Conservation (phyloP, 495 filamentous ascomycete species). For the Daldinia vernicosa region DNA sequence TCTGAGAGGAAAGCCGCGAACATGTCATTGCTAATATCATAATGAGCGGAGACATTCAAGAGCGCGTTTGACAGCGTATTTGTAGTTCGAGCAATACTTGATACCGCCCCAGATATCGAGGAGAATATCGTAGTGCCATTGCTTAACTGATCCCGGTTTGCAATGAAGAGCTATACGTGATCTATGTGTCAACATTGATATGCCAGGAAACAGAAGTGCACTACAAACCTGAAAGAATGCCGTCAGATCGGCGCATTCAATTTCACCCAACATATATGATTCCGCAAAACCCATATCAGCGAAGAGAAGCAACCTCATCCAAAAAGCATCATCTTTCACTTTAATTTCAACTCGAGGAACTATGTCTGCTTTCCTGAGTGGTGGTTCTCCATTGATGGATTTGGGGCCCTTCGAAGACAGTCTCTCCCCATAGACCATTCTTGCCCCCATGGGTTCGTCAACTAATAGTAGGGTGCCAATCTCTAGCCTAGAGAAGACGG, state of each 20-base stretch:
- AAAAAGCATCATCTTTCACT: conserved; percentile 69
- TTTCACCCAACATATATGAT: conserved; percentile 74
- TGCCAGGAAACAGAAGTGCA: background rate
- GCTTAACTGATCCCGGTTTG: conserved; percentile 65
- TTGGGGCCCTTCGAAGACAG: conserved; percentile 33
- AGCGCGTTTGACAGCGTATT: conserved; percentile 73
- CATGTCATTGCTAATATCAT: conserved; percentile 78
- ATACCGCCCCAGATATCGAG: conserved; percentile 60
- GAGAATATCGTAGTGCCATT: conserved; percentile 68
- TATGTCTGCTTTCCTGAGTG: conserved; percentile 33
- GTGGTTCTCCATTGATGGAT: conserved; percentile 37
- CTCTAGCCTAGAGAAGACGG: conserved; percentile 53
- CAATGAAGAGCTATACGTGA: conserved; percentile 65
- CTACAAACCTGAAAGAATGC: conserved; percentile 68
- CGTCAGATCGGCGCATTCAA: conserved; percentile 68
- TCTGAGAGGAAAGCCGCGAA: conserved; percentile 75
- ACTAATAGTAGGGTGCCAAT: conserved; percentile 54
- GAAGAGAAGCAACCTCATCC: conserved; percentile 70
- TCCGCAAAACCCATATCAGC: conserved; percentile 80
- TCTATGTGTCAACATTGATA: background rate
- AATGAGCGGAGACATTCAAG: conserved; percentile 73
- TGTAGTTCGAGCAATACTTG: conserved; percentile 62
- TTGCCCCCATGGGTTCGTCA: conserved; percentile 49
- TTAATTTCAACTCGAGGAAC: conserved; percentile 55
- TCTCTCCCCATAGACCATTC: conserved; percentile 46